Evolutionary conservation across 2,329 filamentous ascomycete species (phyloP), one percentile per base, ranked within the genome.

Genomic region (Exophiala sp.): DNA sequence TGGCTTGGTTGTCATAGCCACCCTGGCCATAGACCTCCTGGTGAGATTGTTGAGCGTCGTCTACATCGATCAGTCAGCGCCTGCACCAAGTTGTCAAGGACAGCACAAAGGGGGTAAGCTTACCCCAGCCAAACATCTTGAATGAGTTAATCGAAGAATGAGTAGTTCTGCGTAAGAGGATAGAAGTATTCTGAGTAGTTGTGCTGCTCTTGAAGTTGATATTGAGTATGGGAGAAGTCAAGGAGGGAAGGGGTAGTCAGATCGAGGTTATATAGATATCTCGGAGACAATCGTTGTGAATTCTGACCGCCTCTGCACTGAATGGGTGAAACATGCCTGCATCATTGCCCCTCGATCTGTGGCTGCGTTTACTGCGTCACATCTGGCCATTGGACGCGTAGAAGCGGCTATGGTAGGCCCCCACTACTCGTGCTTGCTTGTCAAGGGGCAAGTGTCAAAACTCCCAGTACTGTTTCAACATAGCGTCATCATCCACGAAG

Each of bases 1-100:
- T 80, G 64, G 79, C 76, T 72, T 88, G 73, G 73, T 88, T 78
- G 55, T 77, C 55, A 45, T 67, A 51, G 52, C 71, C 67, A 57
- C 73, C 67, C 47, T 69, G 65, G 55, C 73, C 67, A 47, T 83
- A 81, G 62, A 82, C 78, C 69, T 79, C 69, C 58, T 78, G 66
- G 72, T 84, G 81, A 61, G 76, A 71, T 45, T 79, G 68, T 56
- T 79, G 74, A 58, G 75, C 76, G 57, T 81, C 74, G 62, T 74
- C 79, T 82, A 18, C 33, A 36, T 21, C 21, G 33, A 14, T 21
- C 24, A 18, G 56, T 56, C 35, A 56, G 50, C 44, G 10, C 29
- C 18, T 32, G 21, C 21, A 24, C 7, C 21, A 29, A 43, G 20
- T 11, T 10, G n/a, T 29, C 24, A 33, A 32, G 47, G 35, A 34